Conservation (phyloP, 2,329 filamentous ascomycete genomes). For the Fusarium luffae region DNA sequence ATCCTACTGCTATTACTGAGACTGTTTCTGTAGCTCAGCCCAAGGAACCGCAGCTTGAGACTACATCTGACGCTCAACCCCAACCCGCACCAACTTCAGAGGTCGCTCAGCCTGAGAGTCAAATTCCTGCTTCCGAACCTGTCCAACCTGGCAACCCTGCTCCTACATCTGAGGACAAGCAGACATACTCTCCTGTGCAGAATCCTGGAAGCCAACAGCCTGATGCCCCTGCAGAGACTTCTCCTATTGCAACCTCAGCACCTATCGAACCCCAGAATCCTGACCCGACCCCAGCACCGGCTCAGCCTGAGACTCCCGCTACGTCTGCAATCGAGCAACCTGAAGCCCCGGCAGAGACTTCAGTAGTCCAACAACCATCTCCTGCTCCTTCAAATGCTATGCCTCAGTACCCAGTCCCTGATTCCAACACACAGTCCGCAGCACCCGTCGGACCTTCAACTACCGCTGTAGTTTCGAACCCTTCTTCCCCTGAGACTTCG, state of each 20-base stretch:
- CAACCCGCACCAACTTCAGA: slow-evolving; percentile 25
- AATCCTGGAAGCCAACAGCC: slow-evolving; percentile 16
- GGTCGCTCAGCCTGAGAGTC: slow-evolving; percentile 15
- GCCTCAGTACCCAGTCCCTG: slow-evolving; percentile 8
- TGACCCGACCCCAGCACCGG: slow-evolving; percentile 5
- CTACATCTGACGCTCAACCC: slow-evolving; percentile 16
- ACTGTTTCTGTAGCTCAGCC: slow-evolving; percentile 37
- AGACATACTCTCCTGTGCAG: slow-evolving; percentile 19
- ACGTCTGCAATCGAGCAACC: slow-evolving; percentile 3
- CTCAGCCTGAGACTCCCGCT: slow-evolving; percentile 12
- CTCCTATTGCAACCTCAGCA: slow-evolving; percentile 6
- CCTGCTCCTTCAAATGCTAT: slow-evolving; percentile 13
- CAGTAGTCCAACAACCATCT: slow-evolving; percentile 16
- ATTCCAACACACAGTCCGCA: slow-evolving; percentile 7
- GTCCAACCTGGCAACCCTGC: slow-evolving; percentile 17
- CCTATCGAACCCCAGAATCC: slow-evolving; percentile 7
- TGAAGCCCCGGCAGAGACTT: slow-evolving; percentile 8
- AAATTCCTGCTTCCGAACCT: slow-evolving; percentile 15
- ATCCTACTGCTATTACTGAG: slow-evolving; percentile 21
- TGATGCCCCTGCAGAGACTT: slow-evolving; percentile 5
- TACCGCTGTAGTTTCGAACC: slow-evolving; percentile 17
- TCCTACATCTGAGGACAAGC: slow-evolving; percentile 15
- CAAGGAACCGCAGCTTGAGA: slow-evolving; percentile 7
- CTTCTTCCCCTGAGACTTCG: slow-evolving; percentile 18
- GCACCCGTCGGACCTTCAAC: slow-evolving; percentile 12